Percentiles rank a stretch among this genome's conserved stretches.
These are phyloP conservation scores for Sarcodon aspratus DNA, from an alignment of 768 basidiomycete species.

Conservation along the genomic window DNA sequence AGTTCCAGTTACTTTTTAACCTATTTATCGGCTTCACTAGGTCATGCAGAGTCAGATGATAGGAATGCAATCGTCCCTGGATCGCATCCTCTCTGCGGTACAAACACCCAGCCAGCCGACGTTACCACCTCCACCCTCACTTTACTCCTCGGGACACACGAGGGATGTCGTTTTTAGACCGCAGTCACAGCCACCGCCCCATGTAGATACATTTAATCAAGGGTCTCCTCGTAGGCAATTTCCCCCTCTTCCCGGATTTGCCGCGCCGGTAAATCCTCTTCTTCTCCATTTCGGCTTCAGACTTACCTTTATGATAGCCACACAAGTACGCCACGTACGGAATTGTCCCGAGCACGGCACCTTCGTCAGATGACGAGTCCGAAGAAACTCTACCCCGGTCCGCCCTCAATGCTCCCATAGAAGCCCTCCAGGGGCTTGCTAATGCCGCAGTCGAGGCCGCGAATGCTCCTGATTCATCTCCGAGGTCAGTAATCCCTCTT, in stretches of 20 bases:
- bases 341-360: constrained; percentile 71
- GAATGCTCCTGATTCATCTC: constrained; percentile 51
- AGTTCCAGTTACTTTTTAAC: neutral
- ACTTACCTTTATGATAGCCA: constrained; percentile 34
- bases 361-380: constrained; percentile 77
- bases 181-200: constrained; percentile 2
- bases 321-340: constrained; percentile 90
- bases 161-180: too few species aligned
- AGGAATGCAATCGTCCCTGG: constrained; percentile 83
- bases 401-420: constrained; percentile 84
- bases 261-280: constrained; percentile 58
- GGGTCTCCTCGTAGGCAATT: constrained; percentile 32
- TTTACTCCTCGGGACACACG: neutral
- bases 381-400: constrained; percentile 81
- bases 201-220: constrained; percentile 6
- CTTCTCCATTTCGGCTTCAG: constrained; percentile 6
- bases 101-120: constrained; percentile 21
- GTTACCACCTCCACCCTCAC: constrained; percentile 6
- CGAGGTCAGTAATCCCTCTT: constrained; percentile 31
- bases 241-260: constrained; percentile 85
- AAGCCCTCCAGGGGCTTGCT: constrained; percentile 87
- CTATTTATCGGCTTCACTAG: constrained; percentile 22
- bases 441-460: constrained; percentile 94
- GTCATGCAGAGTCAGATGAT: constrained; percentile 94
- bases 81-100: constrained; percentile 67